phyloP scores from a whole-genome alignment of 2,329 filamentous ascomycete species.

The Xylaria sp. region DNA sequence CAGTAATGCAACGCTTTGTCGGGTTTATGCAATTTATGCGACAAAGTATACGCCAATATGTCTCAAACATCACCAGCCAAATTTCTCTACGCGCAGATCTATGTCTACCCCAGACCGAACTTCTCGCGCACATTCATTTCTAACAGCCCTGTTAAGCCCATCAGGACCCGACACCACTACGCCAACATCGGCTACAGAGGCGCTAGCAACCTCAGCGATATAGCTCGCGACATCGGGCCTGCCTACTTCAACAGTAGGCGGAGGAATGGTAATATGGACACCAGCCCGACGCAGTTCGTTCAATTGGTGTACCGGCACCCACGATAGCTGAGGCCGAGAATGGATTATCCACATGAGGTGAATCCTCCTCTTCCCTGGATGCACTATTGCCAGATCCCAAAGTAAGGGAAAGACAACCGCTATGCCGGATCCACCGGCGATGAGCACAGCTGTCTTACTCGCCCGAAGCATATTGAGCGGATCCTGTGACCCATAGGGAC shows the following conservation, averaged over 20 bases:
- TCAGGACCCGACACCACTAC: slow-evolving; percentile 70
- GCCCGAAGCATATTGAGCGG: slow-evolving; percentile 64
- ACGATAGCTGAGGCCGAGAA: slow-evolving; percentile 61
- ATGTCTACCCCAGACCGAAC: slow-evolving; percentile 61
- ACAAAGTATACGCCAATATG: neutral
- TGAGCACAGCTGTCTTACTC: slow-evolving; percentile 62
- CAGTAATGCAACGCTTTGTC: neutral
- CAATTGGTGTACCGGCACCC: slow-evolving; percentile 63
- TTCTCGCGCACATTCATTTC: slow-evolving; percentile 66
- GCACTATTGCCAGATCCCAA: slow-evolving; percentile 58
- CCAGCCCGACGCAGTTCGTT: slow-evolving; percentile 61
- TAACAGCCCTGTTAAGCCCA: slow-evolving; percentile 67
- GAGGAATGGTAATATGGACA: slow-evolving; percentile 63
- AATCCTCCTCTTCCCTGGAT: slow-evolving; percentile 51
- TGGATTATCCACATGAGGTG: slow-evolving; percentile 70
- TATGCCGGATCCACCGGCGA: slow-evolving; percentile 73
- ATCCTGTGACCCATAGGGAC: slow-evolving; percentile 70
- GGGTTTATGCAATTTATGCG: neutral
- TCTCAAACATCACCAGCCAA: slow-evolving; percentile 66
- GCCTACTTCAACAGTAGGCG: slow-evolving; percentile 63
- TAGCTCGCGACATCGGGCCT: slow-evolving; percentile 63
- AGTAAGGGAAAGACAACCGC: slow-evolving; percentile 71
- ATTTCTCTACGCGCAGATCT: slow-evolving; percentile 71
- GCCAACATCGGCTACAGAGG: slow-evolving; percentile 42
- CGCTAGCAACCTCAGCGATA: slow-evolving; percentile 53